Conservation (phyloP, 495 filamentous ascomycete species). For the Penicillium verhagenii region DNA sequence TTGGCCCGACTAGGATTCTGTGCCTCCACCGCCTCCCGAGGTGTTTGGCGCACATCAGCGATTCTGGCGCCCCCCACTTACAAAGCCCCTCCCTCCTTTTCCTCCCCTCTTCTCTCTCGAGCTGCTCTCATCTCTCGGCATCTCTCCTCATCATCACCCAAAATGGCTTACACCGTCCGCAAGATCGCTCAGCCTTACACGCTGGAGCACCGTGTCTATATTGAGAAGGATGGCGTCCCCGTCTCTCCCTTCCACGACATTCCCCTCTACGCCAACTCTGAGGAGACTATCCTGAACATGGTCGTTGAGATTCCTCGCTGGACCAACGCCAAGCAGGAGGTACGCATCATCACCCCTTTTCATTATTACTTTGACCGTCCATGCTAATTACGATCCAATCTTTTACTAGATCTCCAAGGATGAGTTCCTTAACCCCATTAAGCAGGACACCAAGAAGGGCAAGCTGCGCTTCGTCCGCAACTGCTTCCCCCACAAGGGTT, state of each 20-base stretch:
- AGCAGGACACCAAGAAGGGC: slow-evolving; percentile 62
- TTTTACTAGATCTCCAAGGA: slow-evolving; percentile 84
- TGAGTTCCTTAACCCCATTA: slow-evolving; percentile 94
- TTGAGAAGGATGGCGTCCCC: slow-evolving; percentile 94
- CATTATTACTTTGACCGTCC: not conserved
- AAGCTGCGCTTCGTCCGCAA: slow-evolving; percentile 93
- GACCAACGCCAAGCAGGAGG: slow-evolving; percentile 99
- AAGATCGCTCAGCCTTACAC: slow-evolving; percentile 90
- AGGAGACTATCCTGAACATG: slow-evolving; percentile 97
- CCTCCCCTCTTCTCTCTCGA: slow-evolving; percentile 31
- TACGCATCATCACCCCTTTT: slow-evolving; percentile 32
- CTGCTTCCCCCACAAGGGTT: slow-evolving; percentile 99
- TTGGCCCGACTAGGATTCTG: slow-evolving; percentile 38
- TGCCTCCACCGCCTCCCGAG: slow-evolving; percentile 40
- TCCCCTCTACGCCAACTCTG: slow-evolving; percentile 91
- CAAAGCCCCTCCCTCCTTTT: slow-evolving; percentile 38
- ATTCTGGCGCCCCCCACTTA: slow-evolving; percentile 46
- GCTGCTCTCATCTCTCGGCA: slow-evolving; percentile 30
- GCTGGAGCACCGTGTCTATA: slow-evolving; percentile 93
- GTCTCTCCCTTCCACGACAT: slow-evolving; percentile 98
- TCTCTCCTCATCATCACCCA: slow-evolving; percentile 29
- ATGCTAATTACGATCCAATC: slow-evolving; percentile 15
- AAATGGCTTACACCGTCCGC: slow-evolving; percentile 63
- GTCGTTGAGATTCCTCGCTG: slow-evolving; percentile 98
- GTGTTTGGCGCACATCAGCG: slow-evolving; percentile 41